Conservation (phyloP, 73 alveolate species). For the Diophrys appendiculata region DNA sequence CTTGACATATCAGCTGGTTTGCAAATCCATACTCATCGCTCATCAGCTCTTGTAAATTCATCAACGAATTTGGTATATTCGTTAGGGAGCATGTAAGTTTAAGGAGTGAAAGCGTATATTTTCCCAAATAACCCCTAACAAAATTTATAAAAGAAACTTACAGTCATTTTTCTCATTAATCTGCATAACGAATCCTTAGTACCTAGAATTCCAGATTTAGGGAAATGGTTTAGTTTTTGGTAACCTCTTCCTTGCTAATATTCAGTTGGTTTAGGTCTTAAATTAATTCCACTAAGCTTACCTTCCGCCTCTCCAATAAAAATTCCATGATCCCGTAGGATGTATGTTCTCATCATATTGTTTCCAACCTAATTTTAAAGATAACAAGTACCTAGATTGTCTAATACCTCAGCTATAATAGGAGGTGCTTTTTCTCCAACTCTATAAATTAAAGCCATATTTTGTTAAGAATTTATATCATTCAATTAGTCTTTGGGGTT, state of each 20-base stretch:
- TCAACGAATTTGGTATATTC: conserved; percentile 61
- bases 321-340: conserved; percentile 48
- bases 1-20: conserved; percentile 65
- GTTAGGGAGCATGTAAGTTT: conserved; percentile 57
- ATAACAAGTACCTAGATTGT: too few relatives aligned
- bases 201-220: conserved; percentile 42
- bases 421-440: too few relatives aligned
- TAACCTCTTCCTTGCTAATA: conserved; percentile 33
- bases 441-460: too few relatives aligned
- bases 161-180: conserved; percentile 53
- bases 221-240: conserved; percentile 57
- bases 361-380: too few relatives aligned
- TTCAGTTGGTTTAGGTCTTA: conserved; percentile 66
- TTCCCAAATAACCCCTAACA: conserved; percentile 54
- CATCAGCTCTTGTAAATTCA: conserved; percentile 48
- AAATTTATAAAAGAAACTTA: too few relatives aligned
- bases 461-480: too few relatives aligned
- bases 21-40: conserved; percentile 53
- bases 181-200: conserved; percentile 52
- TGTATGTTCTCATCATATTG: neutral
- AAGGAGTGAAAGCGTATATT: conserved; percentile 57
- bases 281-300: too few relatives aligned
- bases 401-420: neutral
- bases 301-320: conserved; percentile 50
- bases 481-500: too few relatives aligned